phyloP scores from a whole-genome alignment of 176 grass and related monocot species.

The Saccharum spontaneum region DNA sequence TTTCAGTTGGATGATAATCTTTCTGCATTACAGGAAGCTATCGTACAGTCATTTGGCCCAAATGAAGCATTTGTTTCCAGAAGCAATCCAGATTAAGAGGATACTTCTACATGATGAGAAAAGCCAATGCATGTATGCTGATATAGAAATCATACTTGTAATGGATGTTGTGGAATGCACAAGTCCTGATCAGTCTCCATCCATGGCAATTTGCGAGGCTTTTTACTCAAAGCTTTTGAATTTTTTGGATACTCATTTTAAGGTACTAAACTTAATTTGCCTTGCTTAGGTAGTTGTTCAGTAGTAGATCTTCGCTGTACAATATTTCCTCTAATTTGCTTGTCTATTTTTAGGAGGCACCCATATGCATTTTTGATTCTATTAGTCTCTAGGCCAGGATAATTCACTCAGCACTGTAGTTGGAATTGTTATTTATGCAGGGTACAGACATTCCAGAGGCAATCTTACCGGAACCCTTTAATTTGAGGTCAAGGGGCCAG shows the following conservation, averaged over 20 bases:
- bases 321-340: slow-evolving; percentile 2
- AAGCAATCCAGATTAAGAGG: slow-evolving; percentile 83
- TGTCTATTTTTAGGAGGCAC: background rate
- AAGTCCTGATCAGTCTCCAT: slow-evolving; percentile 50
- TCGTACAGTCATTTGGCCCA: slow-evolving; percentile 69
- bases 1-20: slow-evolving; percentile 13
- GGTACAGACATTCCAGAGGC: slow-evolving; percentile 70
- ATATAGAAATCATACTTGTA: slow-evolving; percentile 79
- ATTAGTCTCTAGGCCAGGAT: background rate
- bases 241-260: slow-evolving; percentile 55
- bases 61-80: slow-evolving; percentile 87
- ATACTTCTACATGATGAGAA: slow-evolving; percentile 77
- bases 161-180: slow-evolving; percentile 50
- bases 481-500: slow-evolving; percentile 35
- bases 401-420: slow-evolving; percentile 24
- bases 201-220: slow-evolving; percentile 60
- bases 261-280: slow-evolving; percentile 60
- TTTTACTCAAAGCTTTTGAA: slow-evolving; percentile 78
- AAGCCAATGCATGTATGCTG: slow-evolving; percentile 75
- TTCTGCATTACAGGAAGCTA: slow-evolving; percentile 60
- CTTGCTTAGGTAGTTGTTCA: background rate
- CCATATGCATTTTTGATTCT: background rate
- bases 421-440: slow-evolving; percentile 42
- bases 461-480: slow-evolving; percentile 86
- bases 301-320: background rate